These are phyloP conservation scores for Puccinia triticina DNA, from an alignment of 1,284 basidiomycete genomes.

Conservation along the genomic window DNA sequence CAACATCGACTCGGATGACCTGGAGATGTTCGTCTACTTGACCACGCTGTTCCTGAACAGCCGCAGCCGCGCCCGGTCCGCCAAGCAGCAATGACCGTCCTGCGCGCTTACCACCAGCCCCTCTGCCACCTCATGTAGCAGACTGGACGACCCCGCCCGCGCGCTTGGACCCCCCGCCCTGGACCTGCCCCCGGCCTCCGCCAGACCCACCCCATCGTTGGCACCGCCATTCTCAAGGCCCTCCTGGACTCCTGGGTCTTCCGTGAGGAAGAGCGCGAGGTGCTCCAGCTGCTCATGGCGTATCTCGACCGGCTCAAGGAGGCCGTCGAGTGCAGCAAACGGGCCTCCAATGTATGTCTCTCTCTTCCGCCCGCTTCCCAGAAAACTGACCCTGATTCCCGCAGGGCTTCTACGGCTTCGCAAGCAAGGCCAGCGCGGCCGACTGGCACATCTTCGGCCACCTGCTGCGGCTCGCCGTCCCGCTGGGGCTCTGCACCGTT, in stretches of 20 bases:
- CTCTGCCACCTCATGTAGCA: too few species aligned
- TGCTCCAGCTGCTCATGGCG: conserved; percentile 45
- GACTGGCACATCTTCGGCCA: conserved; percentile 48
- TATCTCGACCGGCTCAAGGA: conserved; percentile 47
- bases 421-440: conserved; percentile 11
- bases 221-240: conserved; percentile 37
- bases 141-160: too few species aligned
- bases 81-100: conserved; percentile 38
- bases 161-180: too few species aligned
- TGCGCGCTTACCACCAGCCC: conserved; percentile 48
- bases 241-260: conserved; percentile 47
- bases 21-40: conserved; percentile 48
- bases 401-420: too few species aligned
- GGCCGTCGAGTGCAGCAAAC: conserved; percentile 38
- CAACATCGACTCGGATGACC: conserved; percentile 30
- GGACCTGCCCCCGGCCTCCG: conserved; percentile 15
- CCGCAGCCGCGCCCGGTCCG: conserved; percentile 35
- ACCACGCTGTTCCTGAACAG: conserved; percentile 46
- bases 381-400: too few species aligned
- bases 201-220: conserved; percentile 41
- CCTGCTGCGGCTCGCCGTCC: conserved; percentile 38
- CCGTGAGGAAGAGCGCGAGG: conserved; percentile 49
- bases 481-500: conserved; percentile 47
- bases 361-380: too few species aligned
- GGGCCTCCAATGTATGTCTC: conserved; percentile 27